These are phyloP conservation scores for Acanthamoeba lenticulata DNA, from an alignment of 208 protist genomes.

Conservation along the genomic window DNA sequence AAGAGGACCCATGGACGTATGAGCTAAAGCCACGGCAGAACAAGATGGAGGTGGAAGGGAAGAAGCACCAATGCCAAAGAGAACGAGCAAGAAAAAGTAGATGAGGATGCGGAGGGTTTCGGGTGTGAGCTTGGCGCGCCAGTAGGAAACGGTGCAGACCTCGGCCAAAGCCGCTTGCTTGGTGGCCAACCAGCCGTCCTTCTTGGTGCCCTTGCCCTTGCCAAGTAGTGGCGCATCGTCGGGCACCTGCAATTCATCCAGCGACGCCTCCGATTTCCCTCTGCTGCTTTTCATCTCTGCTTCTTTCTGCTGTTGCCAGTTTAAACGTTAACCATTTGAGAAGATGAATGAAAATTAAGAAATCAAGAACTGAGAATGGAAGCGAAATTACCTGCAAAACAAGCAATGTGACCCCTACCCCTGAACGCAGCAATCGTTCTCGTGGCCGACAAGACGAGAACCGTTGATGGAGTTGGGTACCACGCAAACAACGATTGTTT, in stretches of 20 bases:
- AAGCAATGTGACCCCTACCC: too few species aligned
- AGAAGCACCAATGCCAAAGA: background rate
- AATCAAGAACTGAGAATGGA: background rate
- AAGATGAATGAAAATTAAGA: background rate
- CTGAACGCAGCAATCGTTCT: too few species aligned
- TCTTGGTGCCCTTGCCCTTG: background rate
- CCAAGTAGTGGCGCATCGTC: background rate
- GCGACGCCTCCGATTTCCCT: background rate
- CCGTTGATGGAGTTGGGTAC: background rate
- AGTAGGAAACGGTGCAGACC: background rate
- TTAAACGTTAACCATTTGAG: background rate
- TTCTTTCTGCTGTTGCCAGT: background rate
- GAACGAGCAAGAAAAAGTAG: slow-evolving; percentile 45
- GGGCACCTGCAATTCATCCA: background rate
- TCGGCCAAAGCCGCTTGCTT: background rate
- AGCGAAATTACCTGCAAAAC: background rate
- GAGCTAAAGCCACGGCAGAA: too few species aligned
- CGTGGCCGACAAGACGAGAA: background rate
- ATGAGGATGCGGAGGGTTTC: slow-evolving; percentile 40
- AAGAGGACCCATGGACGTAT: too few species aligned
- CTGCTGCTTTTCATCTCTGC: background rate
- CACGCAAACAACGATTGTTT: background rate
- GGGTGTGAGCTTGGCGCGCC: slow-evolving; percentile 53
- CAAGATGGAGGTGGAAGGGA: background rate
- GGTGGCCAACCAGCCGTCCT: background rate